Evolutionary conservation across 2,329 filamentous ascomycete species (phyloP), one percentile per base, ranked within the genome.

Genomic region (Dothistroma septosporum): DNA sequence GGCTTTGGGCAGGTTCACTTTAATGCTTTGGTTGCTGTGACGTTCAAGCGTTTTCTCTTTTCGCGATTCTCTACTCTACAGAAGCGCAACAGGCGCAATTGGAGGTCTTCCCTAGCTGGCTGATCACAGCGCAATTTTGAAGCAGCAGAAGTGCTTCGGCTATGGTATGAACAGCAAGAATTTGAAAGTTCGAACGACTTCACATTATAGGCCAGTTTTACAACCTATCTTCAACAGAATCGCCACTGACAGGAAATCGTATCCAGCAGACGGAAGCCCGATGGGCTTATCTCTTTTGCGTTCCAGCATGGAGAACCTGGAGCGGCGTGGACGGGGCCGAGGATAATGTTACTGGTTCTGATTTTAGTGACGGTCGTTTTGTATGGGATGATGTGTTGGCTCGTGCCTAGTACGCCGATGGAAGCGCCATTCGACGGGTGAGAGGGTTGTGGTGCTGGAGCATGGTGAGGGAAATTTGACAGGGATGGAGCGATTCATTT

Each of bases 211-310:
- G 24, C 24, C 24, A 28, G 6, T n/a, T n/a, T n/a, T n/a, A n/a
- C n/a, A n/a, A n/a, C n/a, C 24, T 28, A 28, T 28, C 24, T 28
- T 28, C 24, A 28, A 28, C 24, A 28, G 24, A 28, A 28, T 28
- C 24, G 24, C 2, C 6, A 28, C 2, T 28, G 24, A 28, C 24
- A 28, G 24, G 24, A 28, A 28, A 28, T 2, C 24, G 6, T 2
- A 28, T 28, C 6, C 24, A 28, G n/a, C n/a, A n/a, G n/a, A n/a
- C n/a, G n/a, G n/a, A n/a, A n/a, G n/a, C n/a, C n/a, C n/a, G n/a
- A n/a, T n/a, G n/a, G 82, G 0, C 77, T 78, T 0, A 67, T 85
- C 10, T 84, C 84, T 0, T 85, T 80, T 58, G 84, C 82, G 0
- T 72, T 87, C 12, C 82, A 81, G 0, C 81, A 85, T 56, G 64